Conservation (phyloP, 805 yeast genomes). For the Wickerhamiella bombiphila region DNA sequence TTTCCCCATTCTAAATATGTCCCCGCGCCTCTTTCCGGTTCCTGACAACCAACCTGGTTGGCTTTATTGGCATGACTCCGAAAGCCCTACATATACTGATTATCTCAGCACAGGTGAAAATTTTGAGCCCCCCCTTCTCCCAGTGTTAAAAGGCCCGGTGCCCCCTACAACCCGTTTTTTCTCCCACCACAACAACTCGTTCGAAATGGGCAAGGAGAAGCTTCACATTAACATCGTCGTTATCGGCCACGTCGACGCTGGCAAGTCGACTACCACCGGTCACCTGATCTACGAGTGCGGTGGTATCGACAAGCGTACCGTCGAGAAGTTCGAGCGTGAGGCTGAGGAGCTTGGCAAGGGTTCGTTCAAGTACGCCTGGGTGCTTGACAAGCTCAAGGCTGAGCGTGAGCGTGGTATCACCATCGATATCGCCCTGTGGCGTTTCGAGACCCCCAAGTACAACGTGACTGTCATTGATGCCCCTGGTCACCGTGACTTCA, state of each 20-base stretch:
- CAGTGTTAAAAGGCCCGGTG: no score
- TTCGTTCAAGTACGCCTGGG: constrained; percentile 97
- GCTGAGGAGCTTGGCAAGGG: constrained; percentile 96
- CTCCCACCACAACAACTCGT: no score
- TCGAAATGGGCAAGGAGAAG: no score
- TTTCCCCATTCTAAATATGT: no score
- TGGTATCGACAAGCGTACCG: constrained; percentile 95
- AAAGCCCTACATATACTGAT: no score
- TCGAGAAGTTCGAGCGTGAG: constrained; percentile 96
- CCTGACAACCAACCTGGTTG: no score
- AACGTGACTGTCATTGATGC: constrained; percentile 87
- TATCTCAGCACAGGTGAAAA: no score
- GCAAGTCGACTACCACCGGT: constrained; percentile 98
- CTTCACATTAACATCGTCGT: constrained; percentile 99
- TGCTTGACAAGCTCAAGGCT: constrained; percentile 86
- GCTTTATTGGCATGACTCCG: no score
- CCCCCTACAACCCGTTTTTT: no score
- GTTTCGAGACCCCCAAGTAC: constrained; percentile 83
- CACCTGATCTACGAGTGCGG: constrained; percentile 99
- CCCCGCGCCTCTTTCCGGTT: no score
- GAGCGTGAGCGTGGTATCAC: constrained; percentile 97
- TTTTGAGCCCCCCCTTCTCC: no score
- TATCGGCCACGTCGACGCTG: constrained; percentile 99
- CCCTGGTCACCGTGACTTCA: constrained; percentile 94
- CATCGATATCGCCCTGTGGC: constrained; percentile 84